Conservation (phyloP, 2,329 filamentous ascomycete species). For the Trichophyton mentagrophytes region DNA sequence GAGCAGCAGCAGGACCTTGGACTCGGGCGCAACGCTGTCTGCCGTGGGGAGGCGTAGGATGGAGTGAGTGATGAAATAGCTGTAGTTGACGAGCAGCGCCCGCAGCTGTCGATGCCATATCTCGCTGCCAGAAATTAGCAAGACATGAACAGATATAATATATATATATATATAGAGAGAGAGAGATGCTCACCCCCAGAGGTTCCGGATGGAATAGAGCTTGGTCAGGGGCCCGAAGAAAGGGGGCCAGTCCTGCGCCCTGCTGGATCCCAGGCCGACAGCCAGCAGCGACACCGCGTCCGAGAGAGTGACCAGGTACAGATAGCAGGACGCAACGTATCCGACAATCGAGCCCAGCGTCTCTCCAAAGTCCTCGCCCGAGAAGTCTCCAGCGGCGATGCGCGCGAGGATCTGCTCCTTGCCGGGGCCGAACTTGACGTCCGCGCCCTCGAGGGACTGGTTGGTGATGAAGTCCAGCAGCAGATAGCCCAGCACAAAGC, state of each 20-base stretch:
- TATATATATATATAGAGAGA: no score
- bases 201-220: slow-evolving; percentile 8
- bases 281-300: slow-evolving; percentile 1
- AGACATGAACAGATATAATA: not conserved
- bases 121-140: not conserved
- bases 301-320: not conserved
- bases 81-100: not conserved
- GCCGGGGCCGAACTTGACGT: slow-evolving; percentile 5
- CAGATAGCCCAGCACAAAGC: slow-evolving; percentile 8
- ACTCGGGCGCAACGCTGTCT: not conserved
- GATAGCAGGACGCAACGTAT: not conserved
- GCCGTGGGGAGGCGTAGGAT: not conserved
- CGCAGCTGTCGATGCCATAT: slow-evolving; percentile 3
- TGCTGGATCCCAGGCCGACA: slow-evolving; percentile 2
- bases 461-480: slow-evolving; percentile 2
- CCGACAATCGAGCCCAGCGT: slow-evolving; percentile 5
- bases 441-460: slow-evolving; percentile 4
- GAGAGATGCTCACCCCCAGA: slow-evolving; percentile 9
- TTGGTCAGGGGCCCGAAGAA: slow-evolving; percentile 7
- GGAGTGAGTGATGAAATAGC: not conserved
- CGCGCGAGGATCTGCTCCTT: slow-evolving; percentile 7
- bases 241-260: slow-evolving; percentile 7
- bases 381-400: not conserved
- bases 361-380: slow-evolving; percentile 5
- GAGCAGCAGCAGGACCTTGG: not conserved